These are phyloP conservation scores for Syzygium malaccense DNA, from an alignment of 441 rosid species.

Conservation along the genomic window DNA sequence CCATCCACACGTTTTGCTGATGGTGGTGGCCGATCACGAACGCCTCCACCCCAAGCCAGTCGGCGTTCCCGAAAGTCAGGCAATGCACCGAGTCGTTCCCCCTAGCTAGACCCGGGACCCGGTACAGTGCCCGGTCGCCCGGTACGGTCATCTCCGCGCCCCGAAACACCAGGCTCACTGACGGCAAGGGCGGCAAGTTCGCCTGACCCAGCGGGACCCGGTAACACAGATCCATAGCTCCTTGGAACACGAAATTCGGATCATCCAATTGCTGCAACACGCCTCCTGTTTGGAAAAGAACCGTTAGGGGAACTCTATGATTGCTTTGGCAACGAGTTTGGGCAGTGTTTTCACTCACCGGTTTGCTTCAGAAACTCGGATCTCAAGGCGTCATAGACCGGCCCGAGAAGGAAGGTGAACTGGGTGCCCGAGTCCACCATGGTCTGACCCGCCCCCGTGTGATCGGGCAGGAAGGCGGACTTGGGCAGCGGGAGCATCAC, in stretches of 20 bases:
- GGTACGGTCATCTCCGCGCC: slow-evolving; percentile 76
- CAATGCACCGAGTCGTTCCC: slow-evolving; percentile 70
- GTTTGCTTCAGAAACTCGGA: slow-evolving; percentile 61
- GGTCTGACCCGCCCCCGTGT: slow-evolving; percentile 92
- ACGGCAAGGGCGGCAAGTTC: slow-evolving; percentile 36
- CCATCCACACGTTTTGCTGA: slow-evolving; percentile 88
- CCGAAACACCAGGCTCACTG: slow-evolving; percentile 52
- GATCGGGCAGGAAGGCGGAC: slow-evolving; percentile 70
- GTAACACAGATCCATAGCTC: slow-evolving; percentile 86
- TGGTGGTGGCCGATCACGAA: slow-evolving; percentile 88
- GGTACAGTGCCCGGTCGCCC: slow-evolving; percentile 46
- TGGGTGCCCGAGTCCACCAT: slow-evolving; percentile 96
- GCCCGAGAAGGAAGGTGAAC: slow-evolving; percentile 78
- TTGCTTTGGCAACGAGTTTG: not conserved
- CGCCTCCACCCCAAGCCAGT: slow-evolving; percentile 75
- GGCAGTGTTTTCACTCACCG: not conserved
- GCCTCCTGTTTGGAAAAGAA: slow-evolving; percentile 3
- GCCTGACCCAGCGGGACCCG: slow-evolving; percentile 22
- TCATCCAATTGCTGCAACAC: slow-evolving; percentile 49
- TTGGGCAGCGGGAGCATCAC: slow-evolving; percentile 46
- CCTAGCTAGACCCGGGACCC: slow-evolving; percentile 49
- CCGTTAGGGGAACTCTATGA: not conserved
- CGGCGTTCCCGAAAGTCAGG: slow-evolving; percentile 82
- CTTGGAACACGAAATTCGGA: slow-evolving; percentile 65
- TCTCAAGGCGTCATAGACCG: slow-evolving; percentile 58